Evolutionary conservation across 441 rosid genomes (phyloP).

Genomic region (Metrosideros polymorpha): DNA sequence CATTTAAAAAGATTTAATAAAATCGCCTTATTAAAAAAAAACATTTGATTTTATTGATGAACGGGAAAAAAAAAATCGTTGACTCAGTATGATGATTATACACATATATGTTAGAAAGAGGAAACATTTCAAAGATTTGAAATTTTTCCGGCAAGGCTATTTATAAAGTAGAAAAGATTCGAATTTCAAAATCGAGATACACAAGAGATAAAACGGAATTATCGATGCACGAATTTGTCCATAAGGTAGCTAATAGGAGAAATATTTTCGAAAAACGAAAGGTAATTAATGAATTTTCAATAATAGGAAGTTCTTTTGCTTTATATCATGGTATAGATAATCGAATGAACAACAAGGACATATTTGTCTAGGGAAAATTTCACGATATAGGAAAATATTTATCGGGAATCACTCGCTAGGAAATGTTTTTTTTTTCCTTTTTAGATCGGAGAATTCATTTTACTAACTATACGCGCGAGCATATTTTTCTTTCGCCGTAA

Average conservation of each 20-base stretch:
- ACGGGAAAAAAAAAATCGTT: not conserved
- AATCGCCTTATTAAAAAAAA: not conserved
- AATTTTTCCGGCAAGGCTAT: not conserved
- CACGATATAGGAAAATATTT: too few relatives aligned
- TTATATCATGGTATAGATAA: not conserved
- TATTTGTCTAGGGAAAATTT: not conserved
- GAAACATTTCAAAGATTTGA: not conserved
- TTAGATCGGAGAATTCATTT: not conserved
- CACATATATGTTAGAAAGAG: not conserved
- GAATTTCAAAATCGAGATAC: not conserved
- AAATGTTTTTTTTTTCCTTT: not conserved
- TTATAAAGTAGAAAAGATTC: not conserved
- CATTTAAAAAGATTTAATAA: not conserved
- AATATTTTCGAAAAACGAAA: not conserved
- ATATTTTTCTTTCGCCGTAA: not conserved
- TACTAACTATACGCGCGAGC: rapidly evolving
- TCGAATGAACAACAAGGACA: not conserved
- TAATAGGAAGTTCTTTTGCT: not conserved
- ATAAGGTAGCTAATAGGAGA: not conserved
- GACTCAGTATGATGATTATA: not conserved
- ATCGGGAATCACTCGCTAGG: not conserved
- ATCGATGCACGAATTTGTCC: not conserved
- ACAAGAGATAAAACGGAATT: not conserved
- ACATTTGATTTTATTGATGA: not conserved
- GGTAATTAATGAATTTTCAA: not conserved